Evolutionary conservation across 1,139 yeast genomes (phyloP).

Genomic region (Saccharomyces hybrid): DNA sequence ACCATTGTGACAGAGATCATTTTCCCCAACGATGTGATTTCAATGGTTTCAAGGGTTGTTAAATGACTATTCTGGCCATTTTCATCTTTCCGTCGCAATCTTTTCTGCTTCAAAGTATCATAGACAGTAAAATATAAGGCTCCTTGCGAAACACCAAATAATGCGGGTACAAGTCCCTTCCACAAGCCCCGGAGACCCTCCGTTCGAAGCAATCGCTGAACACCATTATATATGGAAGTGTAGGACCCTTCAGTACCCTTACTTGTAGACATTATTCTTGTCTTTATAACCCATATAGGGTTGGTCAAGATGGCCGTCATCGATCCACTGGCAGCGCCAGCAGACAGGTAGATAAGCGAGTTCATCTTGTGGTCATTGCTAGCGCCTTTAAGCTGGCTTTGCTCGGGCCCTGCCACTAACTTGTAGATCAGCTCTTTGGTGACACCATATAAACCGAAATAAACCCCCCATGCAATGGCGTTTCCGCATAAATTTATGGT

Average conservation of each 20-base stretch:
- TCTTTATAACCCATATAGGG: conserved; percentile 95
- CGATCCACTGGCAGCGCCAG: conserved; percentile 66
- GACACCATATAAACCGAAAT: conserved; percentile 65
- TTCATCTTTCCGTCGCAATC: conserved; percentile 13
- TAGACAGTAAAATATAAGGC: conserved; percentile 82
- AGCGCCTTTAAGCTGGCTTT: background rate
- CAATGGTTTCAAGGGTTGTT: conserved; percentile 49
- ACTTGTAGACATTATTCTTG: conserved; percentile 67
- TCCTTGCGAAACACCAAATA: conserved; percentile 81
- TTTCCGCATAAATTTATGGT: conserved; percentile 77
- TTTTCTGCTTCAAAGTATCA: conserved; percentile 52
- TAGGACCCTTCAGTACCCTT: conserved; percentile 42
- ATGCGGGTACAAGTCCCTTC: conserved; percentile 75
- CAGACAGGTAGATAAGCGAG: conserved; percentile 35
- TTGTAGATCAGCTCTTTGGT: conserved; percentile 38
- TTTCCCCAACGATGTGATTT: conserved; percentile 64
- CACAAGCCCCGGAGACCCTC: conserved; percentile 74
- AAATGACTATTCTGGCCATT: conserved; percentile 29
- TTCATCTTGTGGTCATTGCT: conserved; percentile 24
- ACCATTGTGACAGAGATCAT: conserved; percentile 56
- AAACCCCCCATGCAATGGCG: conserved; percentile 80
- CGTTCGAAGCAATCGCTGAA: conserved; percentile 35
- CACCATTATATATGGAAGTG: conserved; percentile 39
- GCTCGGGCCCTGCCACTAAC: conserved; percentile 2
- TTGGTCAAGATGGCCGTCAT: conserved; percentile 72